phyloP scores from a whole-genome alignment of 2,329 filamentous ascomycete genomes.

The Diaporthe velutina region DNA sequence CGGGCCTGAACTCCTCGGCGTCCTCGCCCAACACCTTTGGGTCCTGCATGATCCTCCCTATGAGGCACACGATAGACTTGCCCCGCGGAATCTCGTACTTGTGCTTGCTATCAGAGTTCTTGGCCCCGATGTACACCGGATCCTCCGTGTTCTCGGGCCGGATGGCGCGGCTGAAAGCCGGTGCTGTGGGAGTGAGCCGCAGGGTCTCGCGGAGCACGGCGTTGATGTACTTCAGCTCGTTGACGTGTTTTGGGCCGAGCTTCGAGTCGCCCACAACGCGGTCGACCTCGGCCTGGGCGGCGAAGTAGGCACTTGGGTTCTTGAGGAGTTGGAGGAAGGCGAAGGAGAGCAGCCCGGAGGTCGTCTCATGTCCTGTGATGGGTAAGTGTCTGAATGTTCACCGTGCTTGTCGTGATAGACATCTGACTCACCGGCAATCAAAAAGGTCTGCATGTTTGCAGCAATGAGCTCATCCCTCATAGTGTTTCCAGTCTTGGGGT shows the following conservation, averaged over 20 bases:
- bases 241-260: slow-evolving; percentile 71
- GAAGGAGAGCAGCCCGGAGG: slow-evolving; percentile 75
- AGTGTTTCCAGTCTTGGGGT: slow-evolving; percentile 75
- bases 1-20: slow-evolving; percentile 75
- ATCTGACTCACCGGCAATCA: slow-evolving; percentile 64
- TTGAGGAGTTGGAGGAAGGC: slow-evolving; percentile 74
- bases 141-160: background rate
- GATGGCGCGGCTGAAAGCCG: slow-evolving; percentile 56
- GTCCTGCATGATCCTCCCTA: slow-evolving; percentile 71
- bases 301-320: slow-evolving; percentile 69
- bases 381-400: background rate
- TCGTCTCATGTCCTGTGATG: slow-evolving; percentile 72
- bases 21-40: slow-evolving; percentile 75
- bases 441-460: slow-evolving; percentile 79
- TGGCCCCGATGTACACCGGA: slow-evolving; percentile 53
- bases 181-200: slow-evolving; percentile 71
- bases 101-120: slow-evolving; percentile 66
- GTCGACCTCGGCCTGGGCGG: slow-evolving; percentile 78
- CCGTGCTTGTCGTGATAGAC: accelerated
- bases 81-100: slow-evolving; percentile 71
- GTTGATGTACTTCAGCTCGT: slow-evolving; percentile 74
- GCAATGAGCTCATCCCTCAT: slow-evolving; percentile 73
- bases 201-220: slow-evolving; percentile 76
- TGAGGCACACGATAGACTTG: slow-evolving; percentile 61
- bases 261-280: slow-evolving; percentile 69